A percentile compares a stretch with the other conserved stretches of the same genome.
Evolutionary conservation across 768 basidiomycete species (phyloP).

Genomic region (Paxillus involutus): DNA sequence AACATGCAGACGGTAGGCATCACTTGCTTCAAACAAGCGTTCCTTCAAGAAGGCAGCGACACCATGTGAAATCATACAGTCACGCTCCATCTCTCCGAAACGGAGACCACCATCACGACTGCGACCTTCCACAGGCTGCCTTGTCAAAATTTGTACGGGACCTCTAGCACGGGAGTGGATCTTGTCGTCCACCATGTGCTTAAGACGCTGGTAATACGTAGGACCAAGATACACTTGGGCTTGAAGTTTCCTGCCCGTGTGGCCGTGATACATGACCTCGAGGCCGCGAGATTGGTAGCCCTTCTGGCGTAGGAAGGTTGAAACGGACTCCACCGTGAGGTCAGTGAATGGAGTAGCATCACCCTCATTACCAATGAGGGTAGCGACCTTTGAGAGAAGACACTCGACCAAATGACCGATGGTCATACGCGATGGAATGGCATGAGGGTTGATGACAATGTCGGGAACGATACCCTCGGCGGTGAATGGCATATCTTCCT

Average conservation of each 20-base stretch:
- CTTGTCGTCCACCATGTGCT: slow-evolving; percentile 99
- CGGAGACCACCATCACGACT: slow-evolving; percentile 98
- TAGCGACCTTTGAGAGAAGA: slow-evolving; percentile 93
- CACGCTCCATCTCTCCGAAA: slow-evolving; percentile 99
- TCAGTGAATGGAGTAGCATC: slow-evolving; percentile 99
- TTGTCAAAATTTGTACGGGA: slow-evolving; percentile 94
- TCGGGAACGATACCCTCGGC: slow-evolving; percentile 96
- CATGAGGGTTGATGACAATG: slow-evolving; percentile 98
- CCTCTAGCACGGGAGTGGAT: slow-evolving; percentile 97
- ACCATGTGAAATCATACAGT: slow-evolving; percentile 99
- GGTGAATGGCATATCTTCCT: slow-evolving; percentile 99
- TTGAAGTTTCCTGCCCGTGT: slow-evolving; percentile 96
- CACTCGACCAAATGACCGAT: slow-evolving; percentile 99
- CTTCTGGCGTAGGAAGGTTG: slow-evolving; percentile 80
- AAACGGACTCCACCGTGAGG: slow-evolving; percentile 97
- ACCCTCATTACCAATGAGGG: slow-evolving; percentile 94
- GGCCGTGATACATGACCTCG: slow-evolving; percentile 98
- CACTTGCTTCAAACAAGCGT: slow-evolving; percentile 90
- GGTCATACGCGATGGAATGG: slow-evolving; percentile 99
- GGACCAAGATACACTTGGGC: slow-evolving; percentile 98
- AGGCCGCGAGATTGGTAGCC: slow-evolving; percentile 97
- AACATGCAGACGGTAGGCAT: slow-evolving; percentile 92
- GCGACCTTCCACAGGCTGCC: slow-evolving; percentile 98
- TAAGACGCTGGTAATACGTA: slow-evolving; percentile 97
- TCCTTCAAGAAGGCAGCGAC: slow-evolving; percentile 98